Conservation (phyloP, 306 rosid species). For the Quercus glauca region DNA sequence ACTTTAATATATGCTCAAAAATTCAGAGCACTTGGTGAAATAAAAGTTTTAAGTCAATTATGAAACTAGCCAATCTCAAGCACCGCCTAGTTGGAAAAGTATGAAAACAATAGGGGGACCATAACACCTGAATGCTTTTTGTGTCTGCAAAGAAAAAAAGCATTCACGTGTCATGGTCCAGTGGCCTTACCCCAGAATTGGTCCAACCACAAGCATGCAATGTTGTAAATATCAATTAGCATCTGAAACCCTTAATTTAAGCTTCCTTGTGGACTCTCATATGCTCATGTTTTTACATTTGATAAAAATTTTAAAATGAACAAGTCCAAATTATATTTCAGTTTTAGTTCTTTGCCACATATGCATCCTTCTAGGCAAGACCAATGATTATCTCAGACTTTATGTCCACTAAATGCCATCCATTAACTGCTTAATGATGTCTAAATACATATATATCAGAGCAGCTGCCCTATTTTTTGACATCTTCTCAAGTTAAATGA, state of each 20-base stretch:
- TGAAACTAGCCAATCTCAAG: background rate
- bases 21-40: background rate
- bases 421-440: background rate
- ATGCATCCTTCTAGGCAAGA: background rate
- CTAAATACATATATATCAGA: background rate
- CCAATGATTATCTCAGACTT: no score
- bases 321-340: background rate
- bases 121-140: no score
- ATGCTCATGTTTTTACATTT: background rate
- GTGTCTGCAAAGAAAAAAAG: background rate
- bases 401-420: background rate
- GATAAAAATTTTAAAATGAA: background rate
- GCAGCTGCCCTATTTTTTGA: background rate
- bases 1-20: conserved; percentile 12
- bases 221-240: background rate
- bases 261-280: background rate
- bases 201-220: background rate
- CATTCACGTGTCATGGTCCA: background rate
- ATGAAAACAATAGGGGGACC: background rate
- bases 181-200: background rate
- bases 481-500: background rate
- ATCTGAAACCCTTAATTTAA: background rate
- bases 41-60: background rate
- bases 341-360: background rate
- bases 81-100: background rate